Evolutionary conservation across 192 early-diverging fungal species (phyloP).

Genomic region (Backusella psychrophila): DNA sequence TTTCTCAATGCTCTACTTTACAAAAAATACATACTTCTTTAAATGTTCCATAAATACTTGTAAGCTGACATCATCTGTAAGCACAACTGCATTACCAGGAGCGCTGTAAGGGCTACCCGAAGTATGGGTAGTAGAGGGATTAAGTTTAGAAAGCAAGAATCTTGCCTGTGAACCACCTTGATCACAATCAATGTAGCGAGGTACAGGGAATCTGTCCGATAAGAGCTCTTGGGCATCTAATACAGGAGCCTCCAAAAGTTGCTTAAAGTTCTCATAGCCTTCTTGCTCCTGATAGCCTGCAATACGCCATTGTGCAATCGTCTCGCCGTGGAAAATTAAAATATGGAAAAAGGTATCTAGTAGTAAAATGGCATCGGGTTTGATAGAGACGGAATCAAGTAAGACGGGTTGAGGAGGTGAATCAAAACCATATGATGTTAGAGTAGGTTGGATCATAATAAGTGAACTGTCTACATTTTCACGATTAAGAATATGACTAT

Average conservation of each 20-base stretch:
- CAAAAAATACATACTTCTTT: constrained; percentile 57
- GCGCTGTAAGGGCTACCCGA: constrained; percentile 68
- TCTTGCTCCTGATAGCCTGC: constrained; percentile 94
- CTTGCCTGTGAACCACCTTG: constrained; percentile 96
- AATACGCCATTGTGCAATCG: constrained; percentile 95
- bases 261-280: constrained; percentile 93
- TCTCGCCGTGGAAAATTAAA: constrained; percentile 98
- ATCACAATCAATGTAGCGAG: constrained; percentile 97
- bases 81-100: constrained; percentile 82
- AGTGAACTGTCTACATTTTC: constrained; percentile 97
- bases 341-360: constrained; percentile 99
- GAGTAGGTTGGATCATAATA: constrained; percentile 98
- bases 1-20: too few species aligned
- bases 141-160: constrained; percentile 97
- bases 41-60: constrained; percentile 97
- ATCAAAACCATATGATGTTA: constrained; percentile 91
- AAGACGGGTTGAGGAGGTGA: constrained; percentile 86
- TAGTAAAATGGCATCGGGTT: constrained; percentile 87
- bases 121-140: constrained; percentile 94
- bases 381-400: constrained; percentile 97
- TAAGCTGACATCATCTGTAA: constrained; percentile 98
- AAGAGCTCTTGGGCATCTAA: constrained; percentile 91
- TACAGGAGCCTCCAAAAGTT: constrained; percentile 87
- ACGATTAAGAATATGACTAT: constrained; percentile 87
- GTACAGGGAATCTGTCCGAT: constrained; percentile 95